Evolutionary conservation across 306 rosid genomes (phyloP).

Genomic region (Glycine soja): DNA sequence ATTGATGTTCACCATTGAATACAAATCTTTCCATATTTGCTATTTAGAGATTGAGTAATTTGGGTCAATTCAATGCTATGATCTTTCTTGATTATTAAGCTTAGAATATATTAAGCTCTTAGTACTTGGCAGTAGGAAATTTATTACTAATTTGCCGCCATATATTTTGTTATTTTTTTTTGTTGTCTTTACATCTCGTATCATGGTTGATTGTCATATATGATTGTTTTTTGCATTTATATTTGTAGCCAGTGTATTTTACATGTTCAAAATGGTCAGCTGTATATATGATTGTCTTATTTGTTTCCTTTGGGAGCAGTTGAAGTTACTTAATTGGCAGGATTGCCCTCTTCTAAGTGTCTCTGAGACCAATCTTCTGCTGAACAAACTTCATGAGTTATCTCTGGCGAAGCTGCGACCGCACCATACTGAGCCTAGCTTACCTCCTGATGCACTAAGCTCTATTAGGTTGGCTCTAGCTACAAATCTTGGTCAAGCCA

Average conservation of each 20-base stretch:
- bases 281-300: conserved; percentile 19
- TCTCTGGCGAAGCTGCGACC: conserved; percentile 78
- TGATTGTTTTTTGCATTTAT: conserved; percentile 21
- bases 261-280: not conserved
- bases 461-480: conserved; percentile 88
- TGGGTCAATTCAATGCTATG: not conserved
- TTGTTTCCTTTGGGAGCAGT: conserved; percentile 59
- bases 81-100: conserved; percentile 1
- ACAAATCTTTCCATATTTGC: not conserved
- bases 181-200: not conserved
- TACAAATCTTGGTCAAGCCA: conserved; percentile 85
- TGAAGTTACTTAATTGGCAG: conserved; percentile 81
- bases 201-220: conserved; percentile 9
- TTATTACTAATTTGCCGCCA: not conserved
- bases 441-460: conserved; percentile 67
- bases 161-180: not conserved
- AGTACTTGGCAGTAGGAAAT: not conserved
- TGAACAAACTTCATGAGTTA: conserved; percentile 86
- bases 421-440: conserved; percentile 61
- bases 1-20: conserved; percentile 23
- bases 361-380: conserved; percentile 76
- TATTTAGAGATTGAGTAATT: conserved; percentile 1
- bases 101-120: not conserved
- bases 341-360: conserved; percentile 78
- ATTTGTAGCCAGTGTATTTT: not conserved